phyloP scores from a whole-genome alignment of 306 rosid species.

The Gastrolobium bilobum region DNA sequence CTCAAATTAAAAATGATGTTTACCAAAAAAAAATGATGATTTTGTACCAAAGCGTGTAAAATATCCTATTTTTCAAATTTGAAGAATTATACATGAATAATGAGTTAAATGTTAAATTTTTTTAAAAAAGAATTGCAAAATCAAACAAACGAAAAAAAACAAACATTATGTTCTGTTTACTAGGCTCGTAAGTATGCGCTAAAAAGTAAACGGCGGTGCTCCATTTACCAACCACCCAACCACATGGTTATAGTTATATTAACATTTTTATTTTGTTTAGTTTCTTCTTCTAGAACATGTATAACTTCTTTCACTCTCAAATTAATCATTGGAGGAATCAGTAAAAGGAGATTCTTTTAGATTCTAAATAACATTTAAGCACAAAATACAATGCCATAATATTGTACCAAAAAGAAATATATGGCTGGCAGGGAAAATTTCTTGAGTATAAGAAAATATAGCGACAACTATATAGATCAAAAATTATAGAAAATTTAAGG shows the following conservation, averaged over 20 bases:
- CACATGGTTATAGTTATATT: neutral
- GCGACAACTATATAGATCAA: neutral
- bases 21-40: no score
- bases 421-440: no score
- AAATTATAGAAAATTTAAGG: neutral
- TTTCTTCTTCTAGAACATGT: slow-evolving; percentile 6
- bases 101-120: neutral
- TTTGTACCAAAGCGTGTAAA: no score
- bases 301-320: neutral
- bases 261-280: neutral
- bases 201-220: slow-evolving; percentile 15
- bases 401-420: neutral
- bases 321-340: slow-evolving; percentile 42
- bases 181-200: neutral
- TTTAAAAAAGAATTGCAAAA: neutral
- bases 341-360: slow-evolving; percentile 30
- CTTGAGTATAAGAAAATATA: neutral
- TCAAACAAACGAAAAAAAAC: no score
- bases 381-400: neutral
- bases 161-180: neutral
- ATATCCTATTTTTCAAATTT: neutral
- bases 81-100: neutral
- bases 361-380: neutral
- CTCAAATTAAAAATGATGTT: no score
- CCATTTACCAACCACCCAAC: slow-evolving; percentile 37